phyloP scores from a whole-genome alignment of 2,329 filamentous ascomycete species.

The Ilyonectria mors-panacis region DNA sequence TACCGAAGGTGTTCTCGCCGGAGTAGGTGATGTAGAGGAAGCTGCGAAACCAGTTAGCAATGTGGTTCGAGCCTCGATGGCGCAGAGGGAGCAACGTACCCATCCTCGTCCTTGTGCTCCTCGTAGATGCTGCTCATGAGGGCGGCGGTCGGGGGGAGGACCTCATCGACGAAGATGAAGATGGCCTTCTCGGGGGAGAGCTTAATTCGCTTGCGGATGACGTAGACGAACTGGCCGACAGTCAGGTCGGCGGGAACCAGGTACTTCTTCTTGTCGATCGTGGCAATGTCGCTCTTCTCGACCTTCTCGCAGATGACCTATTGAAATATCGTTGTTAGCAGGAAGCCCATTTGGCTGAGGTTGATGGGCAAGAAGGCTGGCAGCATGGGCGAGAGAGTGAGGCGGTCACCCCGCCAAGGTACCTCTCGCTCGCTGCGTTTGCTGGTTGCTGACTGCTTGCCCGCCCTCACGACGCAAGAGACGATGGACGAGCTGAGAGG shows the following conservation, averaged over 20 bases:
- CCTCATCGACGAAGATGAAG: conserved; percentile 99
- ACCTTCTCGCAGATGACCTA: conserved; percentile 99
- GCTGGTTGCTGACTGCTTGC: background rate
- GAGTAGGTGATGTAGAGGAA: conserved; percentile 99
- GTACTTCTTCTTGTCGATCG: conserved; percentile 99
- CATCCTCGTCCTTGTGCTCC: conserved; percentile 92
- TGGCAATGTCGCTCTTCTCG: conserved; percentile 98
- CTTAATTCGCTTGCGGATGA: conserved; percentile 99
- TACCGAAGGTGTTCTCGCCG: conserved; percentile 98
- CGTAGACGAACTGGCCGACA: conserved; percentile 99
- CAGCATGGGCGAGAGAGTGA: conserved; percentile 8
- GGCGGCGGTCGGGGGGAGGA: conserved; percentile 94
- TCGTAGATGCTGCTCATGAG: conserved; percentile 99
- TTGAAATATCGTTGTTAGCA: conserved; percentile 27
- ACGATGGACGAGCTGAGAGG: conserved; percentile 1
- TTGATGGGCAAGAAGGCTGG: background rate
- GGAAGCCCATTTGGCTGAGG: background rate
- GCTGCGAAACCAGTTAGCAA: conserved; percentile 60
- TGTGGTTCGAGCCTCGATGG: background rate
- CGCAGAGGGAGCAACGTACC: conserved; percentile 60
- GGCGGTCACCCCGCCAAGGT: conserved; percentile 40
- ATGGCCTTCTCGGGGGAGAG: conserved; percentile 99
- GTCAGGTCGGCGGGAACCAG: conserved; percentile 97
- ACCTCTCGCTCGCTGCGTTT: conserved; percentile 12
- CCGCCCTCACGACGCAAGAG: background rate